Evolutionary conservation across 129 eudicot genomes (phyloP).

Genomic region (Daucus carota): DNA sequence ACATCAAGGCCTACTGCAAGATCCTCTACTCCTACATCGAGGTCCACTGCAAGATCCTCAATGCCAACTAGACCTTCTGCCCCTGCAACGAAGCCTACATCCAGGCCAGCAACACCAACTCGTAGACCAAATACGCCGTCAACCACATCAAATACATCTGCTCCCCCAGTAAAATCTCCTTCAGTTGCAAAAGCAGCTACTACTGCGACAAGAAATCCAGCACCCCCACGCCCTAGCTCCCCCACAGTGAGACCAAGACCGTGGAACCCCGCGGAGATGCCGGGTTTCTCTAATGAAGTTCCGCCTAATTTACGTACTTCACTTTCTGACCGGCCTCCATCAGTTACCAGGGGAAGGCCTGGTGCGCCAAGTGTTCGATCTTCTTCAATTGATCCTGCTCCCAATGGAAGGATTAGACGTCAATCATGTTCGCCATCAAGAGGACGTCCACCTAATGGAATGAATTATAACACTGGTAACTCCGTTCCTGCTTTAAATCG

Average conservation of each 20-base stretch:
- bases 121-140: slow-evolving; percentile 53
- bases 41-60: slow-evolving; percentile 31
- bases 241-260: slow-evolving; percentile 71
- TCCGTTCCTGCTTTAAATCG: slow-evolving; percentile 78
- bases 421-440: slow-evolving; percentile 95
- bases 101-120: slow-evolving; percentile 74
- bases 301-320: slow-evolving; percentile 92
- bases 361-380: slow-evolving; percentile 81
- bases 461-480: slow-evolving; percentile 55
- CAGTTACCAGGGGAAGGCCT: slow-evolving; percentile 77
- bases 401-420: slow-evolving; percentile 69
- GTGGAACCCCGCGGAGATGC: slow-evolving; percentile 96
- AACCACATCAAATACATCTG: slow-evolving; percentile 30
- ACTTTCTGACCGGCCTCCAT: slow-evolving; percentile 68
- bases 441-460: slow-evolving; percentile 76
- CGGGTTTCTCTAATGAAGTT: slow-evolving; percentile 80
- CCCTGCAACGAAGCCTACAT: slow-evolving; percentile 41
- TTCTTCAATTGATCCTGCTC: slow-evolving; percentile 67
- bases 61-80: slow-evolving; percentile 50
- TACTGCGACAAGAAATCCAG: slow-evolving; percentile 34
- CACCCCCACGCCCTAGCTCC: slow-evolving; percentile 49
- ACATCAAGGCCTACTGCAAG: slow-evolving; percentile 53
- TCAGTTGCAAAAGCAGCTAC: slow-evolving; percentile 29
- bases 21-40: slow-evolving; percentile 69
- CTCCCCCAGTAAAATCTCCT: slow-evolving; percentile 33